These are phyloP conservation scores for Odontarrhena argentea DNA, from an alignment of 345 rosid species.

Conservation along the genomic window DNA sequence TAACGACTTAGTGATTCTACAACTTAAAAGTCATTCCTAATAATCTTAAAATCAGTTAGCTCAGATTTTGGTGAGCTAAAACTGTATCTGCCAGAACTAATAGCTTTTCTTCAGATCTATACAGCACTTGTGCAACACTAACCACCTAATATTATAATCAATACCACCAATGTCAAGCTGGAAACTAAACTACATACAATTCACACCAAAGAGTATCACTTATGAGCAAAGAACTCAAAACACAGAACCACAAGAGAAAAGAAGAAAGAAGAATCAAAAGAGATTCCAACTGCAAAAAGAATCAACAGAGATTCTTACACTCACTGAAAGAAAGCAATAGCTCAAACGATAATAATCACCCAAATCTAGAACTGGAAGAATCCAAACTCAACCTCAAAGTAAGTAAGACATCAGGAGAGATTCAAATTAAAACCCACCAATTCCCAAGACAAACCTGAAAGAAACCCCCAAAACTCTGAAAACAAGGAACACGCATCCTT, in stretches of 20 bases:
- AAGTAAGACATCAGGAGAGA: neutral
- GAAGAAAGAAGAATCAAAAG: neutral
- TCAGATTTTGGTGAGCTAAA: too few species aligned
- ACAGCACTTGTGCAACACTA: neutral
- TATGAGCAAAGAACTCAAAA: constrained; percentile 6
- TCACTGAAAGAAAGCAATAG: constrained; percentile 1
- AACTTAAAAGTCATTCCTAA: too few species aligned
- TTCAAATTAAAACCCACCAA: constrained; percentile 24
- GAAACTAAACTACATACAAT: neutral
- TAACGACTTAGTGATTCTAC: too few species aligned
- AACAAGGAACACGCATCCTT: constrained; percentile 34
- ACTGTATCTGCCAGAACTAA: constrained; percentile 6
- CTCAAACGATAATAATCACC: constrained; percentile 10
- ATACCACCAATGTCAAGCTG: neutral
- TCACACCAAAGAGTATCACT: neutral
- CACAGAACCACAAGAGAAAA: too few species aligned
- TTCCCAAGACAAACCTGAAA: constrained; percentile 38
- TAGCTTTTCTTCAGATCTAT: neutral
- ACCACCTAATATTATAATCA: constrained; percentile 12
- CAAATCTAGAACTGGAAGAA: too few species aligned
- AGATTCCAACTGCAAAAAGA: constrained; percentile 8
- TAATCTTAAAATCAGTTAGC: too few species aligned
- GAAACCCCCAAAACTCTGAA: constrained; percentile 35
- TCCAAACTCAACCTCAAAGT: constrained; percentile 12
- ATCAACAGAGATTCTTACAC: neutral